These are phyloP conservation scores for Penicillium oxalicum DNA, from an alignment of 2,329 filamentous ascomycete genomes.

Conservation along the genomic window DNA sequence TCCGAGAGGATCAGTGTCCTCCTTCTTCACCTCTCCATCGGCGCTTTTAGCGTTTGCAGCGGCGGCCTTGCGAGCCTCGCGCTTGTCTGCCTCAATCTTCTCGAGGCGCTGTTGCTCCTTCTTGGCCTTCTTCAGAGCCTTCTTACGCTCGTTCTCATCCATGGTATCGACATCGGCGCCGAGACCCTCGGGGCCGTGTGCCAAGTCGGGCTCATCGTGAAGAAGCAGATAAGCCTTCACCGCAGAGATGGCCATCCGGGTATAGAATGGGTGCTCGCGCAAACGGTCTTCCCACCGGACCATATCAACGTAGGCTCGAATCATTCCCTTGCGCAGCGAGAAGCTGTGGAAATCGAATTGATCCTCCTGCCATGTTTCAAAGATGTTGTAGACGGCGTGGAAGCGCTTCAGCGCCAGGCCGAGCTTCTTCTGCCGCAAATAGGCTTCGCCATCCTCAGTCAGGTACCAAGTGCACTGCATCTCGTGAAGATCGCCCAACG, in stretches of 20 bases:
- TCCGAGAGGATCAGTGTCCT: slow-evolving; percentile 83
- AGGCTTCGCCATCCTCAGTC: slow-evolving; percentile 89
- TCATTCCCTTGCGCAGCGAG: slow-evolving; percentile 92
- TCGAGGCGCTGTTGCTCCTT: slow-evolving; percentile 70
- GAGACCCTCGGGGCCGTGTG: slow-evolving; percentile 55
- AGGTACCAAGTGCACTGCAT: slow-evolving; percentile 99
- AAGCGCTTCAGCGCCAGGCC: slow-evolving; percentile 89
- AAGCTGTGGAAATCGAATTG: slow-evolving; percentile 99
- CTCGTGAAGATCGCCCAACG: slow-evolving; percentile 83
- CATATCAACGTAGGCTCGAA: slow-evolving; percentile 93
- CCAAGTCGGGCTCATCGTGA: slow-evolving; percentile 64
- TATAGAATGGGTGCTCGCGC: slow-evolving; percentile 89
- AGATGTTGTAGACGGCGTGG: slow-evolving; percentile 81
- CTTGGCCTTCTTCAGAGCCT: slow-evolving; percentile 82
- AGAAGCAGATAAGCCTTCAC: slow-evolving; percentile 74
- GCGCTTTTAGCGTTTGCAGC: slow-evolving; percentile 54
- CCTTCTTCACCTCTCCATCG: slow-evolving; percentile 65
- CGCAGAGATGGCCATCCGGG: slow-evolving; percentile 73
- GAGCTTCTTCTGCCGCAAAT: slow-evolving; percentile 72
- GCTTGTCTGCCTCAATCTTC: slow-evolving; percentile 74
- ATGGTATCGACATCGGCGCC: slow-evolving; percentile 49
- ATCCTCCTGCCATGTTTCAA: slow-evolving; percentile 96
- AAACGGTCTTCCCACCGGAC: slow-evolving; percentile 90
- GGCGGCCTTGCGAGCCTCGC: slow-evolving; percentile 74
- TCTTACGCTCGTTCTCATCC: slow-evolving; percentile 66